Conservation (phyloP, 2,329 filamentous ascomycete species). For the Bipolaris gigantea region DNA sequence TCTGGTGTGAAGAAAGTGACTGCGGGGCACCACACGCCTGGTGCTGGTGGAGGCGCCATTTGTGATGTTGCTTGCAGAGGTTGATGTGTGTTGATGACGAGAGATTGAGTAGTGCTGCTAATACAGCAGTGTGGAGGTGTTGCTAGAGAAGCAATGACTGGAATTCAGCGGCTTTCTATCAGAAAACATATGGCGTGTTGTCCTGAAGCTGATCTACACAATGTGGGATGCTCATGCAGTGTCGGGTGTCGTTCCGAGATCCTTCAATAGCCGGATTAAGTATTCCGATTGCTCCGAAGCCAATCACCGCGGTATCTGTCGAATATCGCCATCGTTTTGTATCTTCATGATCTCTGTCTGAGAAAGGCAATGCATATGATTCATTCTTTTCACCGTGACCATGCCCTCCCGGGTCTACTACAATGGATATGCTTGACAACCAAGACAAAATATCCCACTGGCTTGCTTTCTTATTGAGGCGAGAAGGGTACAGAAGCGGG, state of each 20-base stretch:
- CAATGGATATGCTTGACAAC: too few relatives aligned
- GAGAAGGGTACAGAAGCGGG: too few relatives aligned
- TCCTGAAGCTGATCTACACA: background rate
- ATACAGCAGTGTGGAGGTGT: background rate
- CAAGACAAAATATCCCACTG: too few relatives aligned
- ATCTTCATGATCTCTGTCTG: too few relatives aligned
- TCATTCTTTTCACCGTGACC: too few relatives aligned
- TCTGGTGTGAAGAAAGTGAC: slow-evolving; percentile 51
- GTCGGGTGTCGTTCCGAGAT: slow-evolving; percentile 9
- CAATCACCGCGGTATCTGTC: background rate
- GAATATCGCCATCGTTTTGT: background rate
- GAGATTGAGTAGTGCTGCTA: background rate
- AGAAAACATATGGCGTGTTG: background rate
- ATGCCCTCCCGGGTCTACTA: too few relatives aligned
- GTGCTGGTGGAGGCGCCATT: slow-evolving; percentile 21
- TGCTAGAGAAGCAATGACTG: background rate
- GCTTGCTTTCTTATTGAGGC: too few relatives aligned
- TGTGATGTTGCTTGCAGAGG: background rate
- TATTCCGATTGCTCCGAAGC: slow-evolving; percentile 7
- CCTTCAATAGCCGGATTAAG: slow-evolving; percentile 14
- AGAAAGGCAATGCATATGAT: background rate
- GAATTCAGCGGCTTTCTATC: background rate
- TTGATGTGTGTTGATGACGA: background rate
- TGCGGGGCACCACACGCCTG: slow-evolving; percentile 45
- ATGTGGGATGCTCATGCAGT: slow-evolving; percentile 6